Evolutionary conservation across 2,329 filamentous ascomycete species (phyloP).

Genomic region (Neoascochyta sp.): DNA sequence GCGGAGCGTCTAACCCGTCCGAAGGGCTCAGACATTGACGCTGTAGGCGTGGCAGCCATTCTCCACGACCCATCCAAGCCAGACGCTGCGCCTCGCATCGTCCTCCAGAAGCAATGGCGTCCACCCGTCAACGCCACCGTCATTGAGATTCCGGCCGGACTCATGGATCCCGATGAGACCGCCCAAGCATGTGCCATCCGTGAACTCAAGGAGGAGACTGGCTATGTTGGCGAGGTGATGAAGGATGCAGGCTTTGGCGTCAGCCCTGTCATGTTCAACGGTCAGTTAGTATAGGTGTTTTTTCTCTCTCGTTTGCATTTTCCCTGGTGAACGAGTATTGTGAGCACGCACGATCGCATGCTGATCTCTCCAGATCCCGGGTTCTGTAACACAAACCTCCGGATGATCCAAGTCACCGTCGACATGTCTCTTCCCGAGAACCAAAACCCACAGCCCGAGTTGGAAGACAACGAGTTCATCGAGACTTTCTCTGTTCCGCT

Average conservation of each 20-base stretch:
- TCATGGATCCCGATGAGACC: slow-evolving; percentile 59
- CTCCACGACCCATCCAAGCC: slow-evolving; percentile 42
- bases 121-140: slow-evolving; percentile 58
- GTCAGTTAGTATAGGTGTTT: too few relatives aligned
- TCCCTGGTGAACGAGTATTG: too few relatives aligned
- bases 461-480: slow-evolving; percentile 80
- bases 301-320: too few relatives aligned
- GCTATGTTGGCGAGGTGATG: slow-evolving; percentile 53
- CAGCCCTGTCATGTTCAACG: slow-evolving; percentile 44
- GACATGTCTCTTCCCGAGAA: slow-evolving; percentile 68
- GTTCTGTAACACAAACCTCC: slow-evolving; percentile 44
- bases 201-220: slow-evolving; percentile 62
- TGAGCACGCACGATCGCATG: too few relatives aligned
- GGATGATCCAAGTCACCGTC: slow-evolving; percentile 69
- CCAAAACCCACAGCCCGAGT: slow-evolving; percentile 61
- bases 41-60: slow-evolving; percentile 69
- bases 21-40: slow-evolving; percentile 60
- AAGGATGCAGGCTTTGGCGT: slow-evolving; percentile 32
- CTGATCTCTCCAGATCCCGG: slow-evolving; percentile 33
- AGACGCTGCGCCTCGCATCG: slow-evolving; percentile 29
- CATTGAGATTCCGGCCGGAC: slow-evolving; percentile 60
- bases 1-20: slow-evolving; percentile 68
- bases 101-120: slow-evolving; percentile 53
- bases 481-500: slow-evolving; percentile 71
- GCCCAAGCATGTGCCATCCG: slow-evolving; percentile 57